Percentiles rank a stretch among this genome's conserved stretches.
Conservation (phyloP, 106 monocot genomes). For the Ottelia alismoides region DNA sequence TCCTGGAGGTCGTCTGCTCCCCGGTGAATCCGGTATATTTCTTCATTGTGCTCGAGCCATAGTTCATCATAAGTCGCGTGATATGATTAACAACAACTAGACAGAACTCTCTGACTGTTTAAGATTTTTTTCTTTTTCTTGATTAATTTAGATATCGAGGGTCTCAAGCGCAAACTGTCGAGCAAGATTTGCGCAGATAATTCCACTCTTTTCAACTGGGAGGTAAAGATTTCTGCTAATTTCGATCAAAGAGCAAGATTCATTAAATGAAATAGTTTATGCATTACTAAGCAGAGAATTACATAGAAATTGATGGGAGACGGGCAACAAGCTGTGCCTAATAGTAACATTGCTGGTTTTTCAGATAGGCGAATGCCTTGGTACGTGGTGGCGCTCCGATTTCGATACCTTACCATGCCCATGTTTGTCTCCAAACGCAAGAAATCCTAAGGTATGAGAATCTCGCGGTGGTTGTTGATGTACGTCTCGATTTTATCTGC, state of each 20-base stretch:
- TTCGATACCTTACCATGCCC: constrained; percentile 46
- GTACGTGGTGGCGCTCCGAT: constrained; percentile 51
- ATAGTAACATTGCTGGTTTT: no score
- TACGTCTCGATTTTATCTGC: not conserved
- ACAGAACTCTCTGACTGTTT: not conserved
- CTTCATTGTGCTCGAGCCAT: not conserved
- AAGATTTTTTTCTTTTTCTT: not conserved
- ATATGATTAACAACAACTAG: not conserved
- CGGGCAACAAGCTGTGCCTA: no score
- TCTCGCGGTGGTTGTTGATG: no score
- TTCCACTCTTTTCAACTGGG: constrained; percentile 21
- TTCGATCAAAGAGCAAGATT: no score
- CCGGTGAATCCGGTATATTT: constrained; percentile 34
- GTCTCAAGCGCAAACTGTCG: constrained; percentile 50
- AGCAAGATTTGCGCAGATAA: constrained; percentile 19
- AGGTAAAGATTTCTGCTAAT: constrained; percentile 11
- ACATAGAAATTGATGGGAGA: no score
- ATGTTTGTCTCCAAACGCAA: constrained; percentile 18
- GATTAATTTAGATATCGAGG: constrained; percentile 24
- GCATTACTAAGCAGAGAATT: no score
- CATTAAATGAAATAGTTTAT: no score
- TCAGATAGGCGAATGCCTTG: constrained; percentile 44
- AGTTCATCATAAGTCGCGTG: no score
- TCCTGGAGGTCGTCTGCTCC: constrained; percentile 40
- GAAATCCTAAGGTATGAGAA: constrained; percentile 20